Base-by-base conservation (phyloP, 768 basidiomycete genomes). In the Xerocomellus intermedius region DNA sequence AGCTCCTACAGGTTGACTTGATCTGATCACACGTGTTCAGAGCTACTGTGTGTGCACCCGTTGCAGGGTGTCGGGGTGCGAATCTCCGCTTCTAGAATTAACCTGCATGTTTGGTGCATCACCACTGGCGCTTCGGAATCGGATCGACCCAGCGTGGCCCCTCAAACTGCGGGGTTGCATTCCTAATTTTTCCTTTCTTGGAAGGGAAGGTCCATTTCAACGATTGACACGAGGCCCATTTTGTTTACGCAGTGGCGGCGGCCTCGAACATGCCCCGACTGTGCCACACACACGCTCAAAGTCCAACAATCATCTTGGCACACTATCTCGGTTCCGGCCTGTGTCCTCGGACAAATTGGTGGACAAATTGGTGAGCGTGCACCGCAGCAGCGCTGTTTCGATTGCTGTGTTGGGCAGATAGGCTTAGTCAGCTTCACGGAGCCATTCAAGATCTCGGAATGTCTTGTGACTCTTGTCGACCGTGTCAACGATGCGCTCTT, bases 141-240 rank as follows among this genome's bases (percentile, higher is more conserved):
- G 54, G 66, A 69, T 69, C 67, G 66, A 52, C 56, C 49, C 47
- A 61, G 60, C 54, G 44, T 39, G 49, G 52, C 52, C 68, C 58
- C 68, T 60, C 68, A 66, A 69, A 70, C 68, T 70, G 69, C 66
- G 69, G 64, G 59, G 54, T 60, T 64, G 36, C 49, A 59, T 55
- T 57, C 33, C 51, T 53, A 54, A 47, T 14, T 5, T 36, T 63
- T 30, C 52, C 60, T 46, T 62, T 54, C 48, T 21, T 35, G 49
- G 41, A 44, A 14, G 24, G 16, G n/a, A 22, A 41, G 22, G 42
- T 60, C 54, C 56, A 52, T 44, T 65, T 60, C 50, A 58, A 53
- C 21, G 54, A 58, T 60, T 61, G 59, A 57, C 52, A 44, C n/a
- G 30, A 46, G 47, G 50, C 59, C 44, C 60, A 63, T 60, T 59